These are phyloP conservation scores for Entomortierella beljakovae DNA, from an alignment of 192 early-diverging fungal species.

Conservation along the genomic window DNA sequence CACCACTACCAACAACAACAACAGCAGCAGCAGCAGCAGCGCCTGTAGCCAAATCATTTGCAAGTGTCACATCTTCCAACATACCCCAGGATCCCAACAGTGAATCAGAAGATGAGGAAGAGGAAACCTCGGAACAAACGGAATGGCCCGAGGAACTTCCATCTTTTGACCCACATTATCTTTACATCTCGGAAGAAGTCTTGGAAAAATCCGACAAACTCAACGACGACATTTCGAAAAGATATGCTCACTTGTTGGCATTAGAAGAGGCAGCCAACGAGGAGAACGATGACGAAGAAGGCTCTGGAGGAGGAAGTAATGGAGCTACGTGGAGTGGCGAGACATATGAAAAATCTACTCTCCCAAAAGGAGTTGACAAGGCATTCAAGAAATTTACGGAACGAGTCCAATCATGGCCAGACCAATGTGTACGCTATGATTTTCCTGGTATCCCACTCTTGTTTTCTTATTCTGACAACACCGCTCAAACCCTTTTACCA, in stretches of 20 bases:
- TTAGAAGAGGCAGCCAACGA: constrained; percentile 51
- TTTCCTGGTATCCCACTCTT: constrained; percentile 77
- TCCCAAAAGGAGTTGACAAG: constrained; percentile 81
- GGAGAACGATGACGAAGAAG: constrained; percentile 34
- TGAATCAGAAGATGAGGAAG: constrained; percentile 33
- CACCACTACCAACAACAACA: no score
- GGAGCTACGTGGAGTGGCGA: constrained; percentile 78
- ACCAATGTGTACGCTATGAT: constrained; percentile 88
- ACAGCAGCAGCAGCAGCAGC: background rate
- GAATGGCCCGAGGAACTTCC: constrained; percentile 47
- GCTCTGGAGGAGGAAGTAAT: background rate
- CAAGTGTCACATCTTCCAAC: constrained; percentile 21
- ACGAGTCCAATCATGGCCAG: constrained; percentile 76
- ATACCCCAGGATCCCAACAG: constrained; percentile 23
- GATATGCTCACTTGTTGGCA: constrained; percentile 61
- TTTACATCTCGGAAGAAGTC: constrained; percentile 67
- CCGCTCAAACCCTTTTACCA: constrained; percentile 56
- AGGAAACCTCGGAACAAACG: constrained; percentile 26
- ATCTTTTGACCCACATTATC: constrained; percentile 61
- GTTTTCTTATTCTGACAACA: constrained; percentile 67
- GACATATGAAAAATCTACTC: constrained; percentile 78
- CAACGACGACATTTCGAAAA: constrained; percentile 46
- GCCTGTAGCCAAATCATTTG: constrained; percentile 18
- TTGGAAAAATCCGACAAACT: constrained; percentile 53
- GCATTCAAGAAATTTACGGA: constrained; percentile 86